Percentiles rank a stretch among this genome's conserved stretches.
Evolutionary conservation across 805 yeast genomes (phyloP).

Genomic region (Yamadazyma sp.): DNA sequence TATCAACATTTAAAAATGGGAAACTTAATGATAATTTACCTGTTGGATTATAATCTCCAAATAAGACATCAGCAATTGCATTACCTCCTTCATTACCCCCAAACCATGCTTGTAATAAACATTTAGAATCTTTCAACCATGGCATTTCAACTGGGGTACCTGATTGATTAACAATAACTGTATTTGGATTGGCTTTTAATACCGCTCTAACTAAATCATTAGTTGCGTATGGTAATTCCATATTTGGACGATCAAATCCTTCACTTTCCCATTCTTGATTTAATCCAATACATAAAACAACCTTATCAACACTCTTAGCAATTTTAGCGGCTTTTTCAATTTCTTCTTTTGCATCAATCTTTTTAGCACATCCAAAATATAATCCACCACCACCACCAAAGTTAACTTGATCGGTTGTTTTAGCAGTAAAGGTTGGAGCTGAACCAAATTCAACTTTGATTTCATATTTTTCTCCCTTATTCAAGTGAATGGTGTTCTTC

Average conservation of each 20-base stretch:
- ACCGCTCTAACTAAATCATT: slow-evolving; percentile 24
- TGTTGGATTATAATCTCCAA: slow-evolving; percentile 57
- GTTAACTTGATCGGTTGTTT: slow-evolving; percentile 7
- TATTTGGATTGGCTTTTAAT: slow-evolving; percentile 26
- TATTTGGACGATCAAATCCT: slow-evolving; percentile 28
- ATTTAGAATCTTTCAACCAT: slow-evolving; percentile 58
- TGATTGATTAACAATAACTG: slow-evolving; percentile 31
- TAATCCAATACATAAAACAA: slow-evolving; percentile 27
- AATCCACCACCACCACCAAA: slow-evolving; percentile 26
- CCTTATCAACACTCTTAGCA: slow-evolving; percentile 30
- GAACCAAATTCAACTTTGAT: slow-evolving; percentile 49
- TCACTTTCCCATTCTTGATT: slow-evolving; percentile 32
- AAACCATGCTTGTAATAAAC: slow-evolving; percentile 46
- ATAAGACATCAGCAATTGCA: slow-evolving; percentile 56
- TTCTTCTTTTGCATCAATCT: slow-evolving; percentile 24
- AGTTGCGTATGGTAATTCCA: slow-evolving; percentile 23
- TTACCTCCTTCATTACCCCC: slow-evolving; percentile 48
- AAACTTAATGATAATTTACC: slow-evolving; percentile 38
- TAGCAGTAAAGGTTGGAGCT: slow-evolving; percentile 14
- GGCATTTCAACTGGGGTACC: slow-evolving; percentile 34
- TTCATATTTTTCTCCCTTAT: slow-evolving; percentile 43
- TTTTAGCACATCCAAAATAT: slow-evolving; percentile 22
- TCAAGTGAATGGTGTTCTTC: slow-evolving; percentile 32
- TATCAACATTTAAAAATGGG: slow-evolving; percentile 24
- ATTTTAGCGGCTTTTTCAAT: slow-evolving; percentile 21